Evolutionary conservation across 257 asterid species (phyloP).

Genomic region (Scutellaria galericulata): DNA sequence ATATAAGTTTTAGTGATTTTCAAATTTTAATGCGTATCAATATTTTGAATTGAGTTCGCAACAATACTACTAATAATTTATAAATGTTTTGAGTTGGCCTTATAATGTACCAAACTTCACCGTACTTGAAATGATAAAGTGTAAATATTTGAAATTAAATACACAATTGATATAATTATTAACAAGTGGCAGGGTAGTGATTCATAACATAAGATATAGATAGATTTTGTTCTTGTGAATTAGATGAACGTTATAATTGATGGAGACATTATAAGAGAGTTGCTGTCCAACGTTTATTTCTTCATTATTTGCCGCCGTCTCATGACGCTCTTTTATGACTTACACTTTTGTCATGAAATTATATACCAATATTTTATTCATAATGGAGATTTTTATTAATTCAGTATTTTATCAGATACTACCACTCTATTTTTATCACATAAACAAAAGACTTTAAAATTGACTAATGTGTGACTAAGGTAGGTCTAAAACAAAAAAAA

Average conservation of each 20-base stretch:
- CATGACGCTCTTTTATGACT: constrained; percentile 23
- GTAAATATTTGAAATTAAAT: too few relatives aligned
- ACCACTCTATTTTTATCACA: background rate
- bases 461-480: background rate
- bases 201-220: background rate
- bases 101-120: too few relatives aligned
- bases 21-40: background rate
- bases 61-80: background rate
- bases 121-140: too few relatives aligned
- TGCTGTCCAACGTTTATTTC: constrained; percentile 18
- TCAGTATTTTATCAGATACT: background rate
- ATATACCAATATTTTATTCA: constrained; percentile 9
- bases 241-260: constrained; percentile 24
- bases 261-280: constrained; percentile 6
- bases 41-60: background rate
- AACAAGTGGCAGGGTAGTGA: too few relatives aligned
- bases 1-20: too few relatives aligned
- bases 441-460: background rate
- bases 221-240: background rate
- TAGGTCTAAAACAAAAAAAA: too few relatives aligned
- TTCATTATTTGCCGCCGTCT: constrained; percentile 30
- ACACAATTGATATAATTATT: too few relatives aligned
- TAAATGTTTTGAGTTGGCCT: background rate
- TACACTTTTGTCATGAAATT: background rate
- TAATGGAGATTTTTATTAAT: background rate